These are phyloP conservation scores for Choanephora cucurbitarum DNA, from an alignment of 371 early-diverging fungal species.

Conservation along the genomic window DNA sequence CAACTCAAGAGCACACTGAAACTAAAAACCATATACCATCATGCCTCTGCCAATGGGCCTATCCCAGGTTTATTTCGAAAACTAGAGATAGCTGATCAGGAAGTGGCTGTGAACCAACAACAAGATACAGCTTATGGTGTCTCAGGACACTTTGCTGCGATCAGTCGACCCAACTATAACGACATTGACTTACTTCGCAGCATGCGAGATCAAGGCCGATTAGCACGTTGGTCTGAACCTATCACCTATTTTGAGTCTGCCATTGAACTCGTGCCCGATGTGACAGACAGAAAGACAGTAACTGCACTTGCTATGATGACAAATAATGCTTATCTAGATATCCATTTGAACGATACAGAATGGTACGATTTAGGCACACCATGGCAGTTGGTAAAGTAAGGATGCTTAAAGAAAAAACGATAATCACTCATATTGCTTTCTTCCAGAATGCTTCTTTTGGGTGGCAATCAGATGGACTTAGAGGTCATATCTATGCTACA, in stretches of 20 bases:
- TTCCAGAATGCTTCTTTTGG: constrained; percentile 78
- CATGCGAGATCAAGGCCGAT: background rate
- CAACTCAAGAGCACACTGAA: constrained; percentile 10
- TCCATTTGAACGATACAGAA: constrained; percentile 52
- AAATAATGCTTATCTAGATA: constrained; percentile 71
- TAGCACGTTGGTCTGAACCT: constrained; percentile 7
- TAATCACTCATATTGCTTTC: constrained; percentile 4
- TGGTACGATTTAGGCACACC: constrained; percentile 75
- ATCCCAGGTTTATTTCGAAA: constrained; percentile 51
- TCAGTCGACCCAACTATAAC: constrained; percentile 5
- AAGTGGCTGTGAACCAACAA: background rate
- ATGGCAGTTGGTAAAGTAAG: constrained; percentile 70
- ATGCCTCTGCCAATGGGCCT: constrained; percentile 35
- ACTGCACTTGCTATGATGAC: constrained; percentile 77
- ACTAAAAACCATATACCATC: constrained; percentile 47
- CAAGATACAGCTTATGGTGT: background rate
- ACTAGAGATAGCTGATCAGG: constrained; percentile 27
- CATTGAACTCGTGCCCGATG: constrained; percentile 61
- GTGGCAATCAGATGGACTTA: constrained; percentile 85
- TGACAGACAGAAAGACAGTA: constrained; percentile 70
- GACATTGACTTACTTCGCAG: constrained; percentile 9
- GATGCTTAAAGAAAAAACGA: no score
- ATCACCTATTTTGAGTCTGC: constrained; percentile 22
- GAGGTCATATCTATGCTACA: constrained; percentile 88
- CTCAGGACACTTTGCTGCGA: constrained; percentile 2